Conservation (phyloP, 1,284 basidiomycete species). For the Fistulinella cinereoalba region DNA sequence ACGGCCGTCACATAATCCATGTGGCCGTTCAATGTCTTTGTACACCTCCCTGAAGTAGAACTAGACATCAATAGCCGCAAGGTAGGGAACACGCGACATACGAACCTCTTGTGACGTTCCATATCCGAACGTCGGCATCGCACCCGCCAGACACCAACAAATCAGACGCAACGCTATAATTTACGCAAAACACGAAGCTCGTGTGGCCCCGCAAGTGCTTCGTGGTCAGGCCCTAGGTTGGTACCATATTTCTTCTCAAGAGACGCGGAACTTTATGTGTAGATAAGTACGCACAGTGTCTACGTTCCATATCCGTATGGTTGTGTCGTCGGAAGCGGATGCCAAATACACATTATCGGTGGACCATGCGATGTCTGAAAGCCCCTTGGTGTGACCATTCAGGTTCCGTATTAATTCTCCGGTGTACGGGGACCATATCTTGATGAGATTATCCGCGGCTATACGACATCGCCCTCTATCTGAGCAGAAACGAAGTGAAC, state of each 20-base stretch:
- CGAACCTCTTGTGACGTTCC: conserved; percentile 81
- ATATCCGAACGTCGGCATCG: conserved; percentile 90
- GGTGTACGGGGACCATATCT: conserved; percentile 77
- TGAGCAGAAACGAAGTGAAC: not conserved
- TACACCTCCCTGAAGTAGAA: conserved; percentile 60
- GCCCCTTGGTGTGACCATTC: conserved; percentile 72
- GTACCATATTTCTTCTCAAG: conserved; percentile 2
- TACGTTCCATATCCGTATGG: conserved; percentile 83
- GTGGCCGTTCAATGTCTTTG: conserved; percentile 87
- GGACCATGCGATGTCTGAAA: conserved; percentile 89
- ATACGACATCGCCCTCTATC: too few relatives aligned
- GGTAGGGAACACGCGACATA: not conserved
- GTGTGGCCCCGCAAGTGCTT: conserved; percentile 79
- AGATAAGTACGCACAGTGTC: conserved; percentile 54
- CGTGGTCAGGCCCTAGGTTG: conserved; percentile 57
- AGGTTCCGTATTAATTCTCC: conserved; percentile 75
- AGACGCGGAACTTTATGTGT: not conserved
- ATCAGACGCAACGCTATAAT: conserved; percentile 86
- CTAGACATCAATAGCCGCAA: not conserved
- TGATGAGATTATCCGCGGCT: conserved; percentile 76
- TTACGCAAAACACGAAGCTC: conserved; percentile 88
- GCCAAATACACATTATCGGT: conserved; percentile 79
- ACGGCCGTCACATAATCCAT: conserved; percentile 93
- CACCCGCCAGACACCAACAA: conserved; percentile 89
- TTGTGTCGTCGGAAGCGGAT: conserved; percentile 88